Percentiles rank a stretch among this genome's conserved stretches.
These are phyloP conservation scores for Lodderomyces parapsilosis DNA, from an alignment of 1,139 yeast species.

Conservation along the genomic window DNA sequence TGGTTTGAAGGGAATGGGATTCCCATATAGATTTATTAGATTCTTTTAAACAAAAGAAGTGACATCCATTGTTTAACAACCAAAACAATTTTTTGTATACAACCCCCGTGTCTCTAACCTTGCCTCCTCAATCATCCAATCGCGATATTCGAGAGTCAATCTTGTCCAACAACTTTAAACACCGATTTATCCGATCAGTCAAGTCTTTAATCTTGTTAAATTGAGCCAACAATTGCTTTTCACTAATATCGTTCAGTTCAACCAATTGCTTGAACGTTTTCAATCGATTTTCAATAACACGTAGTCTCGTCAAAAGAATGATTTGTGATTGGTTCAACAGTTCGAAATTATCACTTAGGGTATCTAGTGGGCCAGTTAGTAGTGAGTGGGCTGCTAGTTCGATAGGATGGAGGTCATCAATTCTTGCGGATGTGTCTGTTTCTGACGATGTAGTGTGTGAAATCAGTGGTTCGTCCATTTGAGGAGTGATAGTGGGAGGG, in stretches of 20 bases:
- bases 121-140: background rate
- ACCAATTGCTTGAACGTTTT: conserved; percentile 21
- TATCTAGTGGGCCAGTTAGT: conserved; percentile 53
- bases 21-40: conserved; percentile 53
- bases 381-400: conserved; percentile 57
- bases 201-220: conserved; percentile 32
- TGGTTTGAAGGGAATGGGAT: conserved; percentile 56
- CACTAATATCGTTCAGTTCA: conserved; percentile 16
- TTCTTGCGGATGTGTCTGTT: background rate
- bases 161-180: conserved; percentile 29
- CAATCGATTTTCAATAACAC: conserved; percentile 40
- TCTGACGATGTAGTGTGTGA: background rate
- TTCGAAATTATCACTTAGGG: conserved; percentile 49
- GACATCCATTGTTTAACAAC: background rate
- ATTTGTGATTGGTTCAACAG: conserved; percentile 57
- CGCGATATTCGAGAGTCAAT: conserved; percentile 30
- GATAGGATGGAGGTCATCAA: conserved; percentile 47
- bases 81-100: too few relatives aligned
- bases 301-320: conserved; percentile 49
- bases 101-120: too few relatives aligned
- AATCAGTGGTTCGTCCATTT: background rate
- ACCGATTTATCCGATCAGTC: conserved; percentile 30
- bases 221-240: conserved; percentile 25
- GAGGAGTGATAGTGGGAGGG: background rate
- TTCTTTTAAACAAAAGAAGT: conserved; percentile 16